Percentiles rank a stretch among this genome's conserved stretches.
These are phyloP conservation scores for Dactylonectria macrodidyma DNA, from an alignment of 2,329 filamentous ascomycete species.

Conservation along the genomic window DNA sequence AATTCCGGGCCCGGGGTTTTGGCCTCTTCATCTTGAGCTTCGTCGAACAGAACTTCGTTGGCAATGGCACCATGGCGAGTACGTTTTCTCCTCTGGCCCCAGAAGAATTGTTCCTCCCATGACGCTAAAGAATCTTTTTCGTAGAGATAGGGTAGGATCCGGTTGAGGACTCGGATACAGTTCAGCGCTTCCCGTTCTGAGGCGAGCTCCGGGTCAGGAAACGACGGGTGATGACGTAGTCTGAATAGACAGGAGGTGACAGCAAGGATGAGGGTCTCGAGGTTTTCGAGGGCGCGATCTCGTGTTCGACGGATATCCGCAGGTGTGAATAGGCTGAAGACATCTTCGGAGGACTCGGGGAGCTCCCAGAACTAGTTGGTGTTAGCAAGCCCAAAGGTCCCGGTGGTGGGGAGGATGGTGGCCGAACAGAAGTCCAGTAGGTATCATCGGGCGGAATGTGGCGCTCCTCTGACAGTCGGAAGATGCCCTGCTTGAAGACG, in stretches of 20 bases:
- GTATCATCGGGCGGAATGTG: slow-evolving; percentile 89
- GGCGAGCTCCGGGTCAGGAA: slow-evolving; percentile 88
- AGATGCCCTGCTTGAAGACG: slow-evolving; percentile 98
- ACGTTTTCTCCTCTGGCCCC: slow-evolving; percentile 81
- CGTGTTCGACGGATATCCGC: slow-evolving; percentile 90
- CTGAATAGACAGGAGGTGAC: slow-evolving; percentile 86
- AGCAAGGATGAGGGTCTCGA: slow-evolving; percentile 89
- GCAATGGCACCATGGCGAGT: slow-evolving; percentile 77
- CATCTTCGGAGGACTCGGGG: slow-evolving; percentile 93
- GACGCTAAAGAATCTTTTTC: slow-evolving; percentile 85
- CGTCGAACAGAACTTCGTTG: slow-evolving; percentile 88
- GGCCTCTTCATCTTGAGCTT: slow-evolving; percentile 69
- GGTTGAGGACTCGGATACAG: slow-evolving; percentile 91
- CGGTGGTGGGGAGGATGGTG: slow-evolving; percentile 24
- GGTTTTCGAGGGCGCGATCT: slow-evolving; percentile 86
- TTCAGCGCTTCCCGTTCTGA: slow-evolving; percentile 93
- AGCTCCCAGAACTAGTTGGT: slow-evolving; percentile 90
- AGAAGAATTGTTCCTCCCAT: slow-evolving; percentile 97
- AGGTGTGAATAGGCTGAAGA: slow-evolving; percentile 95
- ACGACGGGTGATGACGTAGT: slow-evolving; percentile 90
- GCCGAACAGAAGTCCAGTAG: slow-evolving; percentile 93
- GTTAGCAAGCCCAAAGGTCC: slow-evolving; percentile 41
- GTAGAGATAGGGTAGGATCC: slow-evolving; percentile 91
- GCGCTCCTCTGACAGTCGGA: slow-evolving; percentile 92
- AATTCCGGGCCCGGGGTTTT: slow-evolving; percentile 72